These are phyloP conservation scores for Phytophthora fragariae DNA, from an alignment of 352 stramenopile species.

Conservation along the genomic window DNA sequence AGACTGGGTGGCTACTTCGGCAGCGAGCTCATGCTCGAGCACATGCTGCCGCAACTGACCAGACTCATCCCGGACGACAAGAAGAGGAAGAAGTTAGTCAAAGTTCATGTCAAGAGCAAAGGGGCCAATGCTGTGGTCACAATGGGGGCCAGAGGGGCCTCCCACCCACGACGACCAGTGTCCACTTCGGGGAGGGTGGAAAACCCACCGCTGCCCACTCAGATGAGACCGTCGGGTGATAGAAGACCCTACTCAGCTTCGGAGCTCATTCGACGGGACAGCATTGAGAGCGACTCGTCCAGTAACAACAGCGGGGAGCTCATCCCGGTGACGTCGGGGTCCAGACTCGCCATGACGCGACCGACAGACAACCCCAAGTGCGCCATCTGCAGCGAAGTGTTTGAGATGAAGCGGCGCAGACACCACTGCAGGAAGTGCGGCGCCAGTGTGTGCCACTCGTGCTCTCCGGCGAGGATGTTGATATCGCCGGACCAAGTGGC, in stretches of 20 bases:
- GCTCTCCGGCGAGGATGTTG: conserved; percentile 77
- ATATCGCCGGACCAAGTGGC: conserved; percentile 75
- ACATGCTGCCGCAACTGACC: conserved; percentile 82
- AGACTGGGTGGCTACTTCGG: conserved; percentile 72
- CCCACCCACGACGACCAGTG: conserved; percentile 36
- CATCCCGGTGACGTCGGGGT: conserved; percentile 20
- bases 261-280: conserved; percentile 52
- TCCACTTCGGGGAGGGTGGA: conserved; percentile 43
- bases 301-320: conserved; percentile 46
- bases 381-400: conserved; percentile 80
- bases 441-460: conserved; percentile 70
- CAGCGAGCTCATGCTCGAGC: conserved; percentile 76
- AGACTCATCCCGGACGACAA: conserved; percentile 81
- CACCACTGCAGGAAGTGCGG: conserved; percentile 84
- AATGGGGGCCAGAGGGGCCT: not conserved
- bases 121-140: conserved; percentile 1
- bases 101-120: conserved; percentile 54
- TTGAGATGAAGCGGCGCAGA: conserved; percentile 78
- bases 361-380: conserved; percentile 71
- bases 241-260: conserved; percentile 52
- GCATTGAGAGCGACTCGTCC: conserved; percentile 52
- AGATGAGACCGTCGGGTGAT: conserved; percentile 34
- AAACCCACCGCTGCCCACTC: conserved; percentile 30
- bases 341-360: conserved; percentile 43
- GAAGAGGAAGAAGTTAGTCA: conserved; percentile 79